Evolutionary conservation across 257 asterid genomes (phyloP).

Genomic region (Solanum chilense): DNA sequence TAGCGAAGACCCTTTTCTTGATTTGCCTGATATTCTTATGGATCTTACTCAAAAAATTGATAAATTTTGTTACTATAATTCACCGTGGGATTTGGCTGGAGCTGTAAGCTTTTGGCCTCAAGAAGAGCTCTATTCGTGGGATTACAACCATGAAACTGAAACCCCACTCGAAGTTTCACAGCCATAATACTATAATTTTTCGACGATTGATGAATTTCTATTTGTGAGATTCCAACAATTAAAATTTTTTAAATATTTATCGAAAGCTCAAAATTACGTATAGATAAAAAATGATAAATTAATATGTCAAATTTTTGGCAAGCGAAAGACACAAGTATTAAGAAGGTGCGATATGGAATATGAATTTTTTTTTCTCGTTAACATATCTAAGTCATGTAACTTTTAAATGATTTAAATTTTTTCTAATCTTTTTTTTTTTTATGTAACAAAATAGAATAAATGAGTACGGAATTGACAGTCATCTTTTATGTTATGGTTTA

Average conservation of each 20-base stretch:
- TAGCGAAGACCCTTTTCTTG: conserved; percentile 40
- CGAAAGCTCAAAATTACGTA: not conserved
- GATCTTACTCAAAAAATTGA: conserved; percentile 11
- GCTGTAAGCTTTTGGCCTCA: conserved; percentile 9
- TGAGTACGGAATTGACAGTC: not conserved
- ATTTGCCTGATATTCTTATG: conserved; percentile 43
- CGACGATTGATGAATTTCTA: not conserved
- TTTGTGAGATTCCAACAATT: not conserved
- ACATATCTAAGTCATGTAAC: not conserved
- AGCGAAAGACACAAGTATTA: not conserved
- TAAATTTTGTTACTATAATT: not conserved
- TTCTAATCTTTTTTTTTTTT: not conserved
- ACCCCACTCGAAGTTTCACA: not conserved
- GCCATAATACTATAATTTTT: not conserved
- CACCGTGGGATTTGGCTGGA: conserved; percentile 3
- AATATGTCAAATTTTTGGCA: not conserved
- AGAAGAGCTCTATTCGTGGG: conserved; percentile 13
- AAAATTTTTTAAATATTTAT: not conserved
- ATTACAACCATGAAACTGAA: not conserved
- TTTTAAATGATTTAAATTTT: too few relatives aligned
- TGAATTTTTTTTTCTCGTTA: not conserved
- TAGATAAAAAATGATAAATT: not conserved
- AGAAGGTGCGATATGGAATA: not conserved
- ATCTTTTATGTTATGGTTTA: not conserved
- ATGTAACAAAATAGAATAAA: not conserved